Evolutionary conservation across 805 yeast species (phyloP), one percentile per base, ranked within the genome.

Genomic region (Ogataea allantospora): DNA sequence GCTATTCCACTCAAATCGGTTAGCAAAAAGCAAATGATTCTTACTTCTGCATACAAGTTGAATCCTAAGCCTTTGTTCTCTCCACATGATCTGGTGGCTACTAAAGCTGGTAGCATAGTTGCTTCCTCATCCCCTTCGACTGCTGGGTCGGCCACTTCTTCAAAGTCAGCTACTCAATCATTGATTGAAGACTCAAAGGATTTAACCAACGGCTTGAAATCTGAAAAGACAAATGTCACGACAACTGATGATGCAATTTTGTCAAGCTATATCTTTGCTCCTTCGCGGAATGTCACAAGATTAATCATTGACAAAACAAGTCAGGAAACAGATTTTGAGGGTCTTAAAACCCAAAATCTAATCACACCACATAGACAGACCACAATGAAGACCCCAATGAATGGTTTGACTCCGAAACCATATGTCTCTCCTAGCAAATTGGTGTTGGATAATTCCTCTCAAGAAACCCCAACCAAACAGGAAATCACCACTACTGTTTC

Each of bases 241-340:
- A 59, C 66, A 18, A 77, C 86, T 4, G 89, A 85, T 56, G 71
- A 73, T 36, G 83, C 86, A 4, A 82, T 86, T 43, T 60, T 83
- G 43, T 67, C 82, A 2, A 77, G 87, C n/a, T 83, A 77, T 27
- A 77, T 84, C 4, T 84, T 85, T 57, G 75, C 81, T 3, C 87
- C 87, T 22, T 71, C 77, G 35, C 64, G 67, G 27, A 73, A 71
- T 42, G 68, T 75, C 45, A 75, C 75, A 33, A 69, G 72, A 43
- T 63, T 83, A 38, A 68, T 78, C 4, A 71, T 81, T 43, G 78
- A 77, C 29, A 71, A 71, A 42, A 41, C 44, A 5, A 55, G 48
- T 16, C 24, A 43, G 14, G 51, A 43, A 14, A 46, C 48, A 8
- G 35, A 41, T 8, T 53, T 51, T 24, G 56, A 51, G 23, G 56